phyloP scores from a whole-genome alignment of 2,329 filamentous ascomycete species.

The Paecilomyces fulvus region DNA sequence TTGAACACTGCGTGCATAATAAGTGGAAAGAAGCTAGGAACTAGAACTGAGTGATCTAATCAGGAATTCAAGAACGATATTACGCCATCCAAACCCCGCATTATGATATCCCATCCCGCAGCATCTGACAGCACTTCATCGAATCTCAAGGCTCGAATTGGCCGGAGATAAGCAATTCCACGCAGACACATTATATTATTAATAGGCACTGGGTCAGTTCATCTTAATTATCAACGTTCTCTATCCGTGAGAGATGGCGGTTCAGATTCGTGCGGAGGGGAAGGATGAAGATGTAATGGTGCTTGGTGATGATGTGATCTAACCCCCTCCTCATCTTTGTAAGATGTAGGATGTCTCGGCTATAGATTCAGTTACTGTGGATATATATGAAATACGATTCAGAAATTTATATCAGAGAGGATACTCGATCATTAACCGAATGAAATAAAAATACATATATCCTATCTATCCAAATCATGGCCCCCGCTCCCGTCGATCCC shows the following conservation, averaged over 20 bases:
- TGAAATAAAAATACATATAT: background rate
- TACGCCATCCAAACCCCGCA: background rate
- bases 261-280: background rate
- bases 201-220: background rate
- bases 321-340: background rate
- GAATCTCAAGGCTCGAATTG: background rate
- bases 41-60: background rate
- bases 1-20: too few relatives aligned
- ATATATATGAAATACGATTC: background rate
- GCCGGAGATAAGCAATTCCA: background rate
- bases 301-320: background rate
- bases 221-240: background rate
- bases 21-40: background rate
- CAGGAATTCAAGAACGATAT: slow-evolving; percentile 2
- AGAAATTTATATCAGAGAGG: background rate
- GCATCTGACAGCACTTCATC: background rate
- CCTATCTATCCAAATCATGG: slow-evolving; percentile 31
- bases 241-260: background rate
- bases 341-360: background rate
- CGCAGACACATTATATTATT: background rate
- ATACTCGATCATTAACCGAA: background rate
- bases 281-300: background rate
- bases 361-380: background rate
- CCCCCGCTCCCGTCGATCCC: slow-evolving; percentile 53
- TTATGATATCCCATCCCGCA: background rate